These are phyloP conservation scores for Candida ipomoeae DNA, from an alignment of 805 yeast species.

Conservation along the genomic window DNA sequence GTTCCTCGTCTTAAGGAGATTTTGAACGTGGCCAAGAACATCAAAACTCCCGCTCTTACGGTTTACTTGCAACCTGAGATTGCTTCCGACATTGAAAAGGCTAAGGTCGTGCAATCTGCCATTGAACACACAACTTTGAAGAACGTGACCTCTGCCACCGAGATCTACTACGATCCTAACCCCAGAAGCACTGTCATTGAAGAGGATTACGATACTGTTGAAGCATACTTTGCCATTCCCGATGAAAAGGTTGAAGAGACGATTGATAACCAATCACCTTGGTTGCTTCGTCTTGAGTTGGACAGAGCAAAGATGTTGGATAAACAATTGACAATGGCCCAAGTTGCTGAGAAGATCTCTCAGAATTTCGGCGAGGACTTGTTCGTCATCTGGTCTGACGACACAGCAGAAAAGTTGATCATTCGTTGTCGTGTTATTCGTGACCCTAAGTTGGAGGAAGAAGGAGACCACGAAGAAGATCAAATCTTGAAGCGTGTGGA, in stretches of 20 bases:
- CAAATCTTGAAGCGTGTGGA: conserved; percentile 93
- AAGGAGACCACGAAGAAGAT: conserved; percentile 94
- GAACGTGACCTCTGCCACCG: conserved; percentile 96
- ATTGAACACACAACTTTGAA: conserved; percentile 93
- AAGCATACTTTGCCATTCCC: conserved; percentile 94
- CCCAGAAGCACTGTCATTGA: conserved; percentile 95
- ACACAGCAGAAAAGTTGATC: conserved; percentile 92
- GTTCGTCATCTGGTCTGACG: conserved; percentile 98
- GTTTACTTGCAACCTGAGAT: conserved; percentile 81
- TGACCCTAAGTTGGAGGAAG: conserved; percentile 93
- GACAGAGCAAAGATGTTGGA: conserved; percentile 99
- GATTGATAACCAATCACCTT: conserved; percentile 92
- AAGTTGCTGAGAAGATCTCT: conserved; percentile 93
- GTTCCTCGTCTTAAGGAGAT: conserved; percentile 99
- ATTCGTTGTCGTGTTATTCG: conserved; percentile 98
- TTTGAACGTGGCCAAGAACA: conserved; percentile 95
- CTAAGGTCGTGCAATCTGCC: conserved; percentile 92
- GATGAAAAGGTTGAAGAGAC: conserved; percentile 96
- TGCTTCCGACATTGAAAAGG: conserved; percentile 86
- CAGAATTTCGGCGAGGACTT: conserved; percentile 91
- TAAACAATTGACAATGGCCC: conserved; percentile 95
- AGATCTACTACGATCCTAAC: conserved; percentile 96
- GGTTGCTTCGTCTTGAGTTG: conserved; percentile 93
- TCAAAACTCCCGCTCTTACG: conserved; percentile 98
- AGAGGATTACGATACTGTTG: conserved; percentile 96